Evolutionary conservation across 176 grass and related monocot genomes (phyloP), one percentile per base, ranked within the genome.

Genomic region (Secale cereale): DNA sequence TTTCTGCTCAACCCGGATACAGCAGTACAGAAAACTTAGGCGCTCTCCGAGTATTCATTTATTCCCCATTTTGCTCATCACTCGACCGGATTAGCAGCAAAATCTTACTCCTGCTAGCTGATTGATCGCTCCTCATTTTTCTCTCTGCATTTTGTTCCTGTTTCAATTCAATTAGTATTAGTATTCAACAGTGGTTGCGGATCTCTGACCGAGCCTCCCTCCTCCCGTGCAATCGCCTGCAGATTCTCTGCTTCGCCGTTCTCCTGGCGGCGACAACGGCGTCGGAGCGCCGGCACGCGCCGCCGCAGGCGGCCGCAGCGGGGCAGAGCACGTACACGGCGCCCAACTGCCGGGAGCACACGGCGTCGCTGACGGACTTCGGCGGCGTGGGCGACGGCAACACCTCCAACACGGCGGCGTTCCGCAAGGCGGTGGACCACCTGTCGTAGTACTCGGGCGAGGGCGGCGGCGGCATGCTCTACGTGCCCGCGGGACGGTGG

Each of bases 341-440:
- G 4, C 72, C 89, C 25, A 87, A 9, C 31, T 96, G 97, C 91
- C 86, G 94, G 13, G 76, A 83, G 52, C 94, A 96, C 84, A 89
- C 90, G 78, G 87, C 90, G 63, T 95, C 91, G 41, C 76, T 96
- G 50, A 6, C 60, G 70, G 94, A 99, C 36, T 96, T 96, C 72
- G 91, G 94, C 3, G 90, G 90, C 10, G 94, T 96, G 3, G 94
- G 91, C 68, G 94, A 96, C 69, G 91, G 94, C 52, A 65, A 65
- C 3, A 99, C 97, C 8, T 92, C 94, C 29, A 99, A 99, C 88
- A 99, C 97, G 27, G 80, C 80, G 36, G 97, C 93, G 37, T 99
- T 99, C 89, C 82, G 29, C 40, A 88, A 92, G 31, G 97, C 97
- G 39, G 90, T 99, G 40, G 88, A 77, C 4, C 90, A 96, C 66